A percentile compares a stretch with the other conserved stretches of the same genome.
Conservation (phyloP, 345 rosid species). For the Acer yangbiense region DNA sequence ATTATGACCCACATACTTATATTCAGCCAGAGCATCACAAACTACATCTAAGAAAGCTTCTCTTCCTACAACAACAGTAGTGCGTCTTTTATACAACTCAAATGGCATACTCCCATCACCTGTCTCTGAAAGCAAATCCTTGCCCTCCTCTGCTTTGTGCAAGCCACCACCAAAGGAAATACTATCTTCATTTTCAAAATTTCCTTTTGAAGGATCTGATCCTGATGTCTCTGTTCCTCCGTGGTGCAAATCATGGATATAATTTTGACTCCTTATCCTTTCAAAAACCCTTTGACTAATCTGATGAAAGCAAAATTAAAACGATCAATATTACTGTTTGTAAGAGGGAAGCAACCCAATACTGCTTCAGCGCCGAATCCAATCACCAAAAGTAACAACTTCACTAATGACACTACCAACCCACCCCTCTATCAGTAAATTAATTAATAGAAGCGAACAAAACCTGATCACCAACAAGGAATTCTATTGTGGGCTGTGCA, state of each 20-base stretch:
- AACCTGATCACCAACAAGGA: neutral
- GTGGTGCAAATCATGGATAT: constrained; percentile 34
- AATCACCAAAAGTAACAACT: neutral
- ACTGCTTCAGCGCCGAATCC: neutral
- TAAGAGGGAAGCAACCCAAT: neutral
- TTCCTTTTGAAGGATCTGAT: constrained; percentile 32
- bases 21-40: constrained; percentile 78
- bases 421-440: neutral
- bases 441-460: neutral
- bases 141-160: constrained; percentile 27
- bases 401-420: neutral
- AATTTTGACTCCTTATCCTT: constrained; percentile 59
- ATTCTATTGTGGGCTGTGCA: neutral
- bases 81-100: constrained; percentile 88
- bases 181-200: constrained; percentile 36
- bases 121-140: constrained; percentile 28
- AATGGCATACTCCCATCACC: constrained; percentile 53
- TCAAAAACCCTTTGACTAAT: constrained; percentile 86
- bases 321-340: constrained; percentile 12
- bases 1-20: constrained; percentile 90
- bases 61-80: constrained; percentile 72
- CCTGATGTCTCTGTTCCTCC: constrained; percentile 39
- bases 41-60: constrained; percentile 77
- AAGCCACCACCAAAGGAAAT: constrained; percentile 25
- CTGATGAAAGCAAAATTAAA: constrained; percentile 44